Percentiles rank a stretch among this genome's conserved stretches.
These are phyloP conservation scores for Ophioceras dolichostomum DNA, from an alignment of 2,329 filamentous ascomycete genomes.

Conservation along the genomic window DNA sequence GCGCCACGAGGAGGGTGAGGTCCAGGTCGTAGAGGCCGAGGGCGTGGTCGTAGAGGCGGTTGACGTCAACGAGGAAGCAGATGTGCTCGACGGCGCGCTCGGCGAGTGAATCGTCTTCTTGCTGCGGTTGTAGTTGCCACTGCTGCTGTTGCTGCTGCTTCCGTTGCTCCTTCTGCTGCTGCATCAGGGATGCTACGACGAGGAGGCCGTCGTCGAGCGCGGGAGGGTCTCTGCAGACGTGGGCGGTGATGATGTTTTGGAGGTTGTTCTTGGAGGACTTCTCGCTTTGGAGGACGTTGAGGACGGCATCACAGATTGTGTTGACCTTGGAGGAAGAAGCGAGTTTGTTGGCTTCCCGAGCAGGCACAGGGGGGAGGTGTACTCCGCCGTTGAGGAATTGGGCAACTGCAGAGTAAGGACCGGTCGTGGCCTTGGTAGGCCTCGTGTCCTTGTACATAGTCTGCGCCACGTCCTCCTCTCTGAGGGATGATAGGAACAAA, in stretches of 20 bases:
- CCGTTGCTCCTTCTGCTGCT: slow-evolving; percentile 9
- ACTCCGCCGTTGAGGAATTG: neutral
- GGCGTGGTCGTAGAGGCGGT: slow-evolving; percentile 80
- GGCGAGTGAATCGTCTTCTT: slow-evolving; percentile 46
- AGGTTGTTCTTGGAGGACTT: slow-evolving; percentile 45
- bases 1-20: slow-evolving; percentile 78
- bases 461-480: slow-evolving; percentile 83
- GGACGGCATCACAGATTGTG: slow-evolving; percentile 72
- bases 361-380: neutral
- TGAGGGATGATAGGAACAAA: slow-evolving; percentile 76
- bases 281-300: slow-evolving; percentile 51
- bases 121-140: neutral
- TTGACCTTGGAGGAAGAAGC: slow-evolving; percentile 58
- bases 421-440: slow-evolving; percentile 18
- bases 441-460: slow-evolving; percentile 90
- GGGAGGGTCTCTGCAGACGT: slow-evolving; percentile 87
- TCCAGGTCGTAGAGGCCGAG: slow-evolving; percentile 87
- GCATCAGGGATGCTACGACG: slow-evolving; percentile 65
- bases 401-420: too few species aligned
- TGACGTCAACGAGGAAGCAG: slow-evolving; percentile 91
- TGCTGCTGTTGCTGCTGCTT: neutral
- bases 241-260: slow-evolving; percentile 87
- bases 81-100: slow-evolving; percentile 93
- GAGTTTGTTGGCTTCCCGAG: slow-evolving; percentile 2
- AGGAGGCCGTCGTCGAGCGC: slow-evolving; percentile 75